These are phyloP conservation scores for Podila epigama DNA, from an alignment of 192 early-diverging fungal genomes.

Conservation along the genomic window DNA sequence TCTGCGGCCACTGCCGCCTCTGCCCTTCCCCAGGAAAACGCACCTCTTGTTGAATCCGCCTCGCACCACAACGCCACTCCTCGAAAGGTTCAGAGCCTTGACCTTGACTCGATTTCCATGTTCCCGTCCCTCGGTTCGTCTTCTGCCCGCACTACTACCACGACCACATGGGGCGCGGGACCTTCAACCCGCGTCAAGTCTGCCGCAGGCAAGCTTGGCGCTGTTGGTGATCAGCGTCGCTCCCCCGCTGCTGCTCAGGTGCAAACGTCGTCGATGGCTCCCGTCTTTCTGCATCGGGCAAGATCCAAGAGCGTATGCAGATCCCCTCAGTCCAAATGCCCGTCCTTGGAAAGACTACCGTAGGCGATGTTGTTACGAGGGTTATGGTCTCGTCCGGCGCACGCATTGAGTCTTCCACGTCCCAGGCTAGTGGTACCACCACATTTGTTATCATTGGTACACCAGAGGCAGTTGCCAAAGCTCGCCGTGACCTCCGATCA, in stretches of 20 bases:
- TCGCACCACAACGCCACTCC: slow-evolving; percentile 21
- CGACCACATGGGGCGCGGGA: slow-evolving; percentile 55
- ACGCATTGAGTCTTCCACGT: slow-evolving; percentile 85
- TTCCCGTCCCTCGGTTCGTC: slow-evolving; percentile 79
- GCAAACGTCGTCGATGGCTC: slow-evolving; percentile 34
- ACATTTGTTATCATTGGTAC: slow-evolving; percentile 89
- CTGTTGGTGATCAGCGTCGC: slow-evolving; percentile 48
- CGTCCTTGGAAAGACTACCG: slow-evolving; percentile 52
- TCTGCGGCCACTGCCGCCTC: slow-evolving; percentile 27
- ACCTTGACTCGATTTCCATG: slow-evolving; percentile 69
- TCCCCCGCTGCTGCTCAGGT: slow-evolving; percentile 39
- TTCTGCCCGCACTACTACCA: slow-evolving; percentile 42
- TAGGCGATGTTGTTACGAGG: slow-evolving; percentile 63
- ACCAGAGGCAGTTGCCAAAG: slow-evolving; percentile 76
- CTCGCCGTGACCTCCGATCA: slow-evolving; percentile 80
- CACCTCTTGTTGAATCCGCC: slow-evolving; percentile 1
- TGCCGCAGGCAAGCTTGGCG: slow-evolving; percentile 50
- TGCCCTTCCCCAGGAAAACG: slow-evolving; percentile 2
- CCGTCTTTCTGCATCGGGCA: slow-evolving; percentile 38
- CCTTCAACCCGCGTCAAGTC: slow-evolving; percentile 45
- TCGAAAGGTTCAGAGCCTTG: slow-evolving; percentile 49
- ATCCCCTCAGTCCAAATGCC: slow-evolving; percentile 58
- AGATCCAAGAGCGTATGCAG: slow-evolving; percentile 67
- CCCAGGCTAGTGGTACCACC: slow-evolving; percentile 69
- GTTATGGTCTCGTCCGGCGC: slow-evolving; percentile 76